Conservation (phyloP, 345 rosid genomes). For the Lepidium sativum region DNA sequence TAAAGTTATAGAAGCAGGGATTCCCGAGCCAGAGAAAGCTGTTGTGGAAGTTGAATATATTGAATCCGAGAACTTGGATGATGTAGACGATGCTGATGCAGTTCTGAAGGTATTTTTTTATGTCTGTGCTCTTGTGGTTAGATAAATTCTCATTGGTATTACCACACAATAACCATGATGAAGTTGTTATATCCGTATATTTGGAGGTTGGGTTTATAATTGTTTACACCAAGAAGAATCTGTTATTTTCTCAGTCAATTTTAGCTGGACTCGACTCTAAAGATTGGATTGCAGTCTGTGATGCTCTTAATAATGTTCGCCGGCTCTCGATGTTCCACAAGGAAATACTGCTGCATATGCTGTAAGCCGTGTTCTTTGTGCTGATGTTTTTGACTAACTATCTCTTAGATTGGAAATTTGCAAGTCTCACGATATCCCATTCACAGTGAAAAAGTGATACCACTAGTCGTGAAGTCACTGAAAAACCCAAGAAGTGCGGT, state of each 20-base stretch:
- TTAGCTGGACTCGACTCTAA: slow-evolving; percentile 74
- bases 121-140: background rate
- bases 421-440: slow-evolving; percentile 6
- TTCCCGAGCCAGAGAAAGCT: slow-evolving; percentile 37
- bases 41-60: slow-evolving; percentile 67
- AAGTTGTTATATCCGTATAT: background rate
- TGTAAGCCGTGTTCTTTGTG: slow-evolving; percentile 49
- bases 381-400: background rate
- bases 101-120: slow-evolving; percentile 44
- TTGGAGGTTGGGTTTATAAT: background rate
- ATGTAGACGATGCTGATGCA: slow-evolving; percentile 62
- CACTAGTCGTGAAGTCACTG: slow-evolving; percentile 74
- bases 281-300: slow-evolving; percentile 78
- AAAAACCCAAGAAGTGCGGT: slow-evolving; percentile 98
- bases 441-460: slow-evolving; percentile 59
- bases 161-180: background rate
- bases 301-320: slow-evolving; percentile 72
- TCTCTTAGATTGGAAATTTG: background rate
- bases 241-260: slow-evolving; percentile 37
- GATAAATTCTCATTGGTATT: background rate
- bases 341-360: slow-evolving; percentile 46
- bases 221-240: slow-evolving; percentile 4
- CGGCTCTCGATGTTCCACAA: slow-evolving; percentile 72
- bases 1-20: slow-evolving; percentile 37
- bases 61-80: slow-evolving; percentile 66